phyloP scores from a whole-genome alignment of 2,329 filamentous ascomycete genomes.

The Furcasterigmium furcatum region DNA sequence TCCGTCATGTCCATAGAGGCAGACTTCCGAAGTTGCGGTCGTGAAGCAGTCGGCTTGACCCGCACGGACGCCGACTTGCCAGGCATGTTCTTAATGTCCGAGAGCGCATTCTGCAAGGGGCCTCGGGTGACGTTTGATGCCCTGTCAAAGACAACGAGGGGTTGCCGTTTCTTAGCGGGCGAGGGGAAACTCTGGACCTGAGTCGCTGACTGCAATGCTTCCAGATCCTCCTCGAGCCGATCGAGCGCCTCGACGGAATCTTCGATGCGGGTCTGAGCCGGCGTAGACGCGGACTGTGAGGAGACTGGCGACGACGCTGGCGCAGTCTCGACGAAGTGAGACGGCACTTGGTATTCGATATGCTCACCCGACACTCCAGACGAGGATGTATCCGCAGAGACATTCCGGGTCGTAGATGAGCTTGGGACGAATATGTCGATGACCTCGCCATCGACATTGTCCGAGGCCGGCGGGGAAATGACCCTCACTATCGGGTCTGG shows the following conservation, averaged over 20 bases:
- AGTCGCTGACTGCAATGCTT: conserved; percentile 44
- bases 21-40: conserved; percentile 37
- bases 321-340: no score
- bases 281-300: conserved; percentile 2
- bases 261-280: conserved; percentile 48
- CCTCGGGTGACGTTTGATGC: no score
- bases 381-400: no score
- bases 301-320: no score
- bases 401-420: no score
- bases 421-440: neutral
- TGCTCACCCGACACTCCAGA: no score
- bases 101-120: neutral
- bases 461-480: neutral
- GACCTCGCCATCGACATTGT: neutral
- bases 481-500: conserved; percentile 5
- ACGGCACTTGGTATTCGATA: no score
- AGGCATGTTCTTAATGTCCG: neutral
- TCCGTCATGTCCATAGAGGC: conserved; percentile 31
- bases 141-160: neutral
- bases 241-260: conserved; percentile 63
- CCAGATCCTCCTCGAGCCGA: conserved; percentile 57
- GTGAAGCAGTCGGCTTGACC: conserved; percentile 33
- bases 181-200: conserved; percentile 27
- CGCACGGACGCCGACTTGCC: conserved; percentile 34
- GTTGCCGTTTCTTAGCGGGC: conserved; percentile 13